Conservation (phyloP, 768 basidiomycete species). For the Phlebiopsis flavidoalba region DNA sequence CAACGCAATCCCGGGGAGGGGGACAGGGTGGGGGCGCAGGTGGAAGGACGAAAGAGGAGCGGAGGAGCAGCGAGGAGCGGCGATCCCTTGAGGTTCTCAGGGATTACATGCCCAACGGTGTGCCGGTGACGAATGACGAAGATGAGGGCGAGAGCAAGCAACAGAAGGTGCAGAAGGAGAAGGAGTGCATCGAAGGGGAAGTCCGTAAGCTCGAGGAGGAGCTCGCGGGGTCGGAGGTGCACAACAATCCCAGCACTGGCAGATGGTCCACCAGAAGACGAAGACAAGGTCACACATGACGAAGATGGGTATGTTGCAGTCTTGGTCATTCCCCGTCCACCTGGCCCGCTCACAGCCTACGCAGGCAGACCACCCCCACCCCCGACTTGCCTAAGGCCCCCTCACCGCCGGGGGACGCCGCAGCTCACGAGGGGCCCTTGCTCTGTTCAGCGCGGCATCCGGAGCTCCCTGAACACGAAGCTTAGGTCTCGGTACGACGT, state of each 20-base stretch:
- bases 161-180: constrained; percentile 48
- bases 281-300: constrained; percentile 32
- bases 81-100: constrained; percentile 91
- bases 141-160: constrained; percentile 30
- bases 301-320: constrained; percentile 41
- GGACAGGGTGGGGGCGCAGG: too few species aligned
- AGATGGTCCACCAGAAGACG: constrained; percentile 14
- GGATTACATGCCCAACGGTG: constrained; percentile 84
- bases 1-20: constrained; percentile 57
- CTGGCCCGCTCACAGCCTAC: not conserved
- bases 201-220: constrained; percentile 75
- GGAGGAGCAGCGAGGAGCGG: constrained; percentile 97
- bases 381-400: constrained; percentile 62
- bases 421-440: too few species aligned
- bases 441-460: too few species aligned
- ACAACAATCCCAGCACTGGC: constrained; percentile 21
- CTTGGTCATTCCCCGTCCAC: too few species aligned
- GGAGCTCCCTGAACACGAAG: too few species aligned
- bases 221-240: constrained; percentile 55
- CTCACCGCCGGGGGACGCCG: constrained; percentile 52
- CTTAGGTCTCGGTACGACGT: too few species aligned
- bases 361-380: constrained; percentile 52
- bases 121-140: constrained; percentile 63
- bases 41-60: too few species aligned
- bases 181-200: constrained; percentile 60